Evolutionary conservation across 345 rosid species (phyloP).

Genomic region (Gynandropsis gynandra): DNA sequence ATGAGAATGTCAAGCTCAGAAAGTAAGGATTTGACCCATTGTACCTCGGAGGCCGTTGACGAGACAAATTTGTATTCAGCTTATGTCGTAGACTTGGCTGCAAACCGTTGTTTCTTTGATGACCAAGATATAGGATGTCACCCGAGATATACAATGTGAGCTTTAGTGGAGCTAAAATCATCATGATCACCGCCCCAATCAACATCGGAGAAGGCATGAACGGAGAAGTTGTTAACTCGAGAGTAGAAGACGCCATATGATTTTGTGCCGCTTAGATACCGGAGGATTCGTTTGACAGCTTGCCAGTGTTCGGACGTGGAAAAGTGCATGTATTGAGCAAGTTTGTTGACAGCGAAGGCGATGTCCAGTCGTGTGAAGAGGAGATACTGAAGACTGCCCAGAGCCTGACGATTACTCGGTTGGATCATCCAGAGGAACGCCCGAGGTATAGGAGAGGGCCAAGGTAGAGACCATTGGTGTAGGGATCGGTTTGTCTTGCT

Average conservation of each 20-base stretch:
- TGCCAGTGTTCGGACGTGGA: not conserved
- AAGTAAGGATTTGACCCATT: not conserved
- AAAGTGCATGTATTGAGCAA: not conserved
- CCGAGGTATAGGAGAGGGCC: too few relatives aligned
- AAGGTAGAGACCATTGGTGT: not conserved
- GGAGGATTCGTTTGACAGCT: not conserved
- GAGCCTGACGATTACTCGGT: too few relatives aligned
- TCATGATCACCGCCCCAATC: not conserved
- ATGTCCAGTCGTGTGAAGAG: not conserved
- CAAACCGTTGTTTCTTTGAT: not conserved
- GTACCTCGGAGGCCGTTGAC: not conserved
- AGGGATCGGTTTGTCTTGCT: not conserved
- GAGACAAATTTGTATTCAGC: not conserved
- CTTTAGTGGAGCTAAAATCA: not conserved
- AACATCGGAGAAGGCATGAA: not conserved
- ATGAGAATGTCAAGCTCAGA: not conserved
- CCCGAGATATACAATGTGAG: not conserved
- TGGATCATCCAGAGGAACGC: too few relatives aligned
- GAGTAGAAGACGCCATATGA: not conserved
- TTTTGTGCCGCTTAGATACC: not conserved
- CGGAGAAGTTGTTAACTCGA: not conserved
- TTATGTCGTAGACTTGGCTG: not conserved
- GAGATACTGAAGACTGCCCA: not conserved
- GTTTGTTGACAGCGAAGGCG: not conserved
- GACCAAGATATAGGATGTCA: not conserved